Evolutionary conservation across 345 rosid species (phyloP).

Genomic region (Salix viminalis): DNA sequence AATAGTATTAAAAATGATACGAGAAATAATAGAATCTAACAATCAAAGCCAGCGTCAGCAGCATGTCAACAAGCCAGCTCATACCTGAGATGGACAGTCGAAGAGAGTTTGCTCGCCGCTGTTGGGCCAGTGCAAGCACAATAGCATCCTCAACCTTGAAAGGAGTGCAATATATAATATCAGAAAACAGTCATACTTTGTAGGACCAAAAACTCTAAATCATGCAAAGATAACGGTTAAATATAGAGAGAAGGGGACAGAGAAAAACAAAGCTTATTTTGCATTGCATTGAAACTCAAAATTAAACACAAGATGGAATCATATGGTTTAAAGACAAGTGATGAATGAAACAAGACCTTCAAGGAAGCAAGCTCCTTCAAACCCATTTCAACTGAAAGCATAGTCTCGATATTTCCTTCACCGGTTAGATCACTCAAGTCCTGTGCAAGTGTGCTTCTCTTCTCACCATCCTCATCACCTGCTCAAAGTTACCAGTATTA

Average conservation of each 20-base stretch:
- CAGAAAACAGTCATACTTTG: neutral
- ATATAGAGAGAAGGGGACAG: neutral
- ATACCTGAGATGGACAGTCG: slow-evolving; percentile 67
- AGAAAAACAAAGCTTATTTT: neutral
- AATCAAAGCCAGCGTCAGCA: neutral
- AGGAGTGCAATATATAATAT: neutral
- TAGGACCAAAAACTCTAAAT: neutral
- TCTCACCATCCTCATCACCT: slow-evolving; percentile 22
- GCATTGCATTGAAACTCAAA: neutral
- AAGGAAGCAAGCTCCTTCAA: slow-evolving; percentile 82
- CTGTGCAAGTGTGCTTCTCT: slow-evolving; percentile 40
- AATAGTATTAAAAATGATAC: neutral
- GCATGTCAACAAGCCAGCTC: slow-evolving; percentile 5
- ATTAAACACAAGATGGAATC: neutral
- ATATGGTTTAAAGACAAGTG: neutral
- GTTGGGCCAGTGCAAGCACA: slow-evolving; percentile 30
- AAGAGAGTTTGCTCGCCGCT: slow-evolving; percentile 41
- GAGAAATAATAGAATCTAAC: neutral
- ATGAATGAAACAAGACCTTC: slow-evolving; percentile 49
- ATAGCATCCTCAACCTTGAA: slow-evolving; percentile 32
- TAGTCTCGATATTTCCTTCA: slow-evolving; percentile 97
- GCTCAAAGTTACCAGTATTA: slow-evolving; percentile 1
- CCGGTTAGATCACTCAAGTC: slow-evolving; percentile 73
- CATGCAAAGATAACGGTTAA: neutral
- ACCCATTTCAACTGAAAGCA: slow-evolving; percentile 98